Evolutionary conservation across 345 rosid species (phyloP), one percentile per base, ranked within the genome.

Genomic region (Eucalyptus camaldulensis): DNA sequence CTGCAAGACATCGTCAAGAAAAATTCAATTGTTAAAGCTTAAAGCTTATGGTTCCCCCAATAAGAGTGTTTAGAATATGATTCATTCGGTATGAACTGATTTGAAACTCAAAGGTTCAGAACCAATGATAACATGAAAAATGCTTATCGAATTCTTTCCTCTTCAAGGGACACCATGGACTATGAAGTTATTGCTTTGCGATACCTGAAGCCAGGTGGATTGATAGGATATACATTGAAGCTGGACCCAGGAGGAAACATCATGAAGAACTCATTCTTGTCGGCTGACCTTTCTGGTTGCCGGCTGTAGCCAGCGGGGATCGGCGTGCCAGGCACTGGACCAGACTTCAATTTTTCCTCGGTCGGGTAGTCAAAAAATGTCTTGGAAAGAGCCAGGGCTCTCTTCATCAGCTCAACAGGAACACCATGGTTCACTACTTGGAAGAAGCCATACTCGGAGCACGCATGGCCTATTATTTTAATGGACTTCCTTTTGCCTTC

Each of bases 361-460:
- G 65, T 21, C 86, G 93, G 85, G 88, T 92, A 88, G 6, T 44
- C 62, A 8, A 60, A 69, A 69, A 17, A 69, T 69, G 24, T 33
- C 44, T 69, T 69, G 80, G 80, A 17, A 69, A 69, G 80, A 69
- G 22, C 44, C 24, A 33, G 80, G 80, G 22, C 43, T 3, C 44
- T 33, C 80, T 69, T 33, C 80, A 69, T 69, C 80, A 17, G 44
- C 44, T 67, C 80, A 31, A 31, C 51, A 11, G 95, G 93, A 13
- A 93, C 91, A 9, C 97, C 97, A 88, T 93, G 95, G 91, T 93
- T 93, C 53, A 88, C 91, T 13, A 94, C 88, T 62, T 95, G 95
- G 92, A 95, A 93, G 91, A 93, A 93, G 13, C 97, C 94, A 88
- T 89, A 90, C 33, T 92, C 90, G 7, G 92, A 90, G 80, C 43